A percentile compares a stretch with the other conserved stretches of the same genome.
These are phyloP conservation scores for Aspergillus sclerotiicarbonarius DNA, from an alignment of 495 filamentous ascomycete genomes.

Conservation along the genomic window DNA sequence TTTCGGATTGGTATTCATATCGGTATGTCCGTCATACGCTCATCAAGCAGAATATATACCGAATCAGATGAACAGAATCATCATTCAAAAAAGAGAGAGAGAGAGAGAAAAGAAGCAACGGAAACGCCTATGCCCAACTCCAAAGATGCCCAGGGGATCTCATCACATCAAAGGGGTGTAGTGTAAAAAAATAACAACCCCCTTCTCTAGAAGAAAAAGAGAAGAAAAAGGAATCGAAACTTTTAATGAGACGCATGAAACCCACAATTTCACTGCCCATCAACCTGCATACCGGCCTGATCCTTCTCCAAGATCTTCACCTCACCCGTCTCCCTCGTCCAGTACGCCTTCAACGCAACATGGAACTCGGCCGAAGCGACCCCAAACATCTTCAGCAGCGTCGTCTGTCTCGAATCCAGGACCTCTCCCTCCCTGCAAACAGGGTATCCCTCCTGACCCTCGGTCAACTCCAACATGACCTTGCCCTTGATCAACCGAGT, in stretches of 20 bases:
- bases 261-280: too few species aligned
- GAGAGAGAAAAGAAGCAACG: constrained; percentile 25
- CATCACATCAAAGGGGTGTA: constrained; percentile 13
- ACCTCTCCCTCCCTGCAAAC: constrained; percentile 81
- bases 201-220: constrained; percentile 11
- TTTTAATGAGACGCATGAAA: too few species aligned
- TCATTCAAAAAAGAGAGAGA: constrained; percentile 21
- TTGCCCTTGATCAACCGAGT: constrained; percentile 84
- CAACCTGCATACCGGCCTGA: constrained; percentile 42
- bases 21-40: constrained; percentile 34
- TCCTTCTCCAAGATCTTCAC: constrained; percentile 40
- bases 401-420: constrained; percentile 84
- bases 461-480: constrained; percentile 75
- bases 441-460: constrained; percentile 62
- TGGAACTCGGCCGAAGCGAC: constrained; percentile 84
- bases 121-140: constrained; percentile 43
- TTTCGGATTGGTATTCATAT: constrained; percentile 28
- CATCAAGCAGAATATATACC: constrained; percentile 30
- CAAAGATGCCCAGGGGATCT: constrained; percentile 28
- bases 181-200: constrained; percentile 23
- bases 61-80: background rate
- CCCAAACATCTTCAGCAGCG: constrained; percentile 90
- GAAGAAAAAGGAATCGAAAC: constrained; percentile 11
- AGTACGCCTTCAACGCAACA: constrained; percentile 68
- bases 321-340: constrained; percentile 41